Conservation (phyloP, 768 basidiomycete genomes). For the Termitomyces sp. region DNA sequence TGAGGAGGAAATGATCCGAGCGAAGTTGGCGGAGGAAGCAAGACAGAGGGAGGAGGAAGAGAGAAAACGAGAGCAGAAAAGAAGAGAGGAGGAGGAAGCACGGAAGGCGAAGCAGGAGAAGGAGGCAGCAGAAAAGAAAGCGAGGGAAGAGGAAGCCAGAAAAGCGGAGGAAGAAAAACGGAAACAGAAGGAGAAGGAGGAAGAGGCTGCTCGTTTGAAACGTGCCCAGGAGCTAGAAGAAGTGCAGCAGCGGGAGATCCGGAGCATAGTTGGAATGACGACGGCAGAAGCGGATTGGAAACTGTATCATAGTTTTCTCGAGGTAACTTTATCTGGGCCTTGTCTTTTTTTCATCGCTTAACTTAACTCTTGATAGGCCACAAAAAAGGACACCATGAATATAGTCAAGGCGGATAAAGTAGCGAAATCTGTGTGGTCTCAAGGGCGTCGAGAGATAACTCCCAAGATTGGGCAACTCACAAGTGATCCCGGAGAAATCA, state of each 20-base stretch:
- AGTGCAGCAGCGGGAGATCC: conserved; percentile 19
- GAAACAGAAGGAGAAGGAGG: conserved; percentile 37
- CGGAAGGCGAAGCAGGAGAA: conserved; percentile 38
- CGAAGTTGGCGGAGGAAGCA: conserved; percentile 53
- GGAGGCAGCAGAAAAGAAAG: conserved; percentile 45
- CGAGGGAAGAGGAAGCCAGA: conserved; percentile 35
- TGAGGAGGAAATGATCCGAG: conserved; percentile 58
- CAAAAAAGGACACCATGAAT: conserved; percentile 65
- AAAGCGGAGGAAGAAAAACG: conserved; percentile 32
- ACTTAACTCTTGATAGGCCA: conserved; percentile 31
- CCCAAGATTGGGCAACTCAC: conserved; percentile 89
- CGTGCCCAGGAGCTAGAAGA: conserved; percentile 28
- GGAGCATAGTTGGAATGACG: conserved; percentile 43
- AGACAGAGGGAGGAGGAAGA: conserved; percentile 47
- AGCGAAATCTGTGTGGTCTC: conserved; percentile 60
- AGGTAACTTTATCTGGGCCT: conserved; percentile 34
- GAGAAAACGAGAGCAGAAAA: conserved; percentile 38
- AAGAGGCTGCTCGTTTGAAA: conserved; percentile 25
- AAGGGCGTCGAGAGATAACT: conserved; percentile 71
- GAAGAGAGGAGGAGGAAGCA: conserved; percentile 42
- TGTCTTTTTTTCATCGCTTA: neutral
- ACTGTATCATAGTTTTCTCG: conserved; percentile 47
- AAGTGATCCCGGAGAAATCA: conserved; percentile 57
- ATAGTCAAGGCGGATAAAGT: conserved; percentile 55
- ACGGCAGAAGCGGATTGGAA: conserved; percentile 65